Base-by-base conservation (phyloP, 805 yeast genomes). In the Lipomyces yamadae region DNA sequence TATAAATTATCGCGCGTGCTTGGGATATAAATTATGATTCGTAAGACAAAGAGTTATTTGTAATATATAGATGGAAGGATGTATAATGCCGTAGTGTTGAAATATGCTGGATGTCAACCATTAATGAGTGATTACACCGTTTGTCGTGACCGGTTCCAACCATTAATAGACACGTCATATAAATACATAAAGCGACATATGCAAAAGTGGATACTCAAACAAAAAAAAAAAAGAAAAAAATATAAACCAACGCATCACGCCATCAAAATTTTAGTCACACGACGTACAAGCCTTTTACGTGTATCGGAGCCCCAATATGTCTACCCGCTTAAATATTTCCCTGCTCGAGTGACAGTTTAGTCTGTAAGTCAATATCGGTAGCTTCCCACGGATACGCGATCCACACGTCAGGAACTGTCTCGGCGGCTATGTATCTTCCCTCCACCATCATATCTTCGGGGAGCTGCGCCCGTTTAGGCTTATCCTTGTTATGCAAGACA, bases 301-400 rank as follows among this genome's bases (percentile, higher is more conserved):
- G 48, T 24, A 15, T 5, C 48, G 48, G 24, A 42, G n/a, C 48
- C 48, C 24, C 7, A 42, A 42, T 7, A n/a, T 13, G 34, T 29
- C 55, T 29, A 4, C 34, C 30, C 8, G 24, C 15, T 24, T 75
- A 85, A 72, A 81, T 81, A 76, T 88, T 85, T 42, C 92, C 93
- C 79, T 90, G 96, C 61, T 79, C 81, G 62, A 80, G 79, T 35
- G 96, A 94, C 48, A 76, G 74, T 70, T 81, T 81, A 32, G 95
- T 88, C 76, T 91, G 97, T 69, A 81, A 82, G 74, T 90, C 96
- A 72, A 91, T 91, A 77, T 91, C 95, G 34, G 78, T 79, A 24
- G 95, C 89, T 76, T 91, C 97, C 96, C 96, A 91, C 53, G 97
- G 97, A 78, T 91, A 91, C 54, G 94, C 92, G 73, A 91, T 86